Base-by-base conservation (phyloP, 192 early-diverging fungal genomes). In the Dimargaris xerosporica region DNA sequence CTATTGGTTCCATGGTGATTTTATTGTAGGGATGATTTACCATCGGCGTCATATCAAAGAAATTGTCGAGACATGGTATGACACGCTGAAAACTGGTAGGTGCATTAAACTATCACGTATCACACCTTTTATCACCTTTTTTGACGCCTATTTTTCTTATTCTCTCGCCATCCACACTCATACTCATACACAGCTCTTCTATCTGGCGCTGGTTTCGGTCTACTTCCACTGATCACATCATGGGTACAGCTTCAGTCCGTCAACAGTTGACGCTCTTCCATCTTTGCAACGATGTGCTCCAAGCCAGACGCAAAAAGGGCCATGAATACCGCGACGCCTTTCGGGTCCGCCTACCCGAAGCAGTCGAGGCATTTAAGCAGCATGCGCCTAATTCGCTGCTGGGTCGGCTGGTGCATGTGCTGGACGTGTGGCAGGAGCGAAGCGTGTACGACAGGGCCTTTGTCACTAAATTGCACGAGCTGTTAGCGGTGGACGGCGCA, bases 401-500 rank as follows among this genome's bases (percentile, higher is more conserved):
- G 25, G 30, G 17, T 17, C 44, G 26, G 17, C 44, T 67, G 44
- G 53, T 11, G 31, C 48, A 51, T 7, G 64, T 67, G 31, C 12
- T 67, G 13, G 58, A 65, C 23, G 60, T 67, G 21, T 67, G 66
- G 66, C 64, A 67, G 17, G 54, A 67, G 46, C 46, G 66, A 23
- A 31, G 53, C 28, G 62, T 67, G 30, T 67, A 58, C 48, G 66
- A 67, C 23, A 42, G n/a, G 7, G 66, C 54, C 4, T 67, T 67
- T 41, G 47, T 67, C 44, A 9, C 41, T 7, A 31, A 65, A 28
- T 47, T 67, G 17, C 58, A 39, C 9, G 58, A 60, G 12, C 16
- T 60, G 17, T 34, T 39, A 39, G 34, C 34, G 34, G 34, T 39
- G 34, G 34, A 39, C 34, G 34, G 34, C 34, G 7, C 34, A 7